Percentiles rank a stretch among this genome's conserved stretches.
Conservation (phyloP, 306 rosid species). For the Cicer bijugum region DNA sequence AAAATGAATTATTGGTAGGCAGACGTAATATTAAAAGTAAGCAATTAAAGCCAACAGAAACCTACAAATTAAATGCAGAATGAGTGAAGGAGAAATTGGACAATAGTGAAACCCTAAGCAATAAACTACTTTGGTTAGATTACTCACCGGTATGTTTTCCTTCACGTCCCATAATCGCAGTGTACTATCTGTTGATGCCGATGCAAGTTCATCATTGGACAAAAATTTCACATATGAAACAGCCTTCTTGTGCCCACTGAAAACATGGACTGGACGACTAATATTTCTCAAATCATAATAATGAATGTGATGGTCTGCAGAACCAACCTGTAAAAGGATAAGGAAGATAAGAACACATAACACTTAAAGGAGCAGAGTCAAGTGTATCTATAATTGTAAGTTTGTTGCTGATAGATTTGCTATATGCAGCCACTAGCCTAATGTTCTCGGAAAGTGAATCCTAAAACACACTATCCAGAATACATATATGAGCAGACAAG, state of each 20-base stretch:
- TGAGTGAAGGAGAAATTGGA: constrained; percentile 33
- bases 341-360: constrained; percentile 11
- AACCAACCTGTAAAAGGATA: constrained; percentile 75
- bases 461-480: constrained; percentile 14
- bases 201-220: constrained; percentile 87
- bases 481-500: constrained; percentile 18
- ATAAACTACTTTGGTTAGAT: constrained; percentile 25
- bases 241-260: constrained; percentile 87
- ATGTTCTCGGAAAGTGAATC: constrained; percentile 8
- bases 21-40: not conserved
- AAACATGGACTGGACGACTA: constrained; percentile 85
- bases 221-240: constrained; percentile 96
- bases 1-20: not conserved
- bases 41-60: constrained; percentile 34
- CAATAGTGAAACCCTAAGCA: constrained; percentile 15
- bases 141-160: constrained; percentile 77
- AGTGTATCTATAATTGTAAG: constrained; percentile 1
- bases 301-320: constrained; percentile 97
- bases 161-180: constrained; percentile 93
- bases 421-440: constrained; percentile 12
- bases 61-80: constrained; percentile 30
- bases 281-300: constrained; percentile 87
- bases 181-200: constrained; percentile 97
- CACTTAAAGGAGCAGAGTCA: not conserved
- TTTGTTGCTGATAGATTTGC: constrained; percentile 9